phyloP scores from a whole-genome alignment of 208 protist genomes.

The Spongospora subterranea region DNA sequence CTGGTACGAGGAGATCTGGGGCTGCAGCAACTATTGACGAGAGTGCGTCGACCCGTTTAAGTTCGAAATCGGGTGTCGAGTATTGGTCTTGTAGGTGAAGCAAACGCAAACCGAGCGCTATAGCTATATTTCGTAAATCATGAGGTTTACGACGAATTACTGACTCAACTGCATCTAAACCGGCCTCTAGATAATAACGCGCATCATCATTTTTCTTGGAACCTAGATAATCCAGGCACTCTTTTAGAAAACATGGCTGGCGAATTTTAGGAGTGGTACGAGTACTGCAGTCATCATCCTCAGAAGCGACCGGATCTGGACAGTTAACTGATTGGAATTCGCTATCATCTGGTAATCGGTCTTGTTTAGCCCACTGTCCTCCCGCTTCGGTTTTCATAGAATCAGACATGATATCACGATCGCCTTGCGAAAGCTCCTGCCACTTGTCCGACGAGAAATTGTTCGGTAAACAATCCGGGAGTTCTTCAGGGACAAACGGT shows the following conservation, averaged over 20 bases:
- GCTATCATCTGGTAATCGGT: neutral
- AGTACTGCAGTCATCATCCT: neutral
- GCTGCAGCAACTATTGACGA: neutral
- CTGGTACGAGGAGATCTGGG: neutral
- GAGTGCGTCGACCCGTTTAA: neutral
- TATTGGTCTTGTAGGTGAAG: conserved; percentile 6
- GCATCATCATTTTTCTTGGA: neutral
- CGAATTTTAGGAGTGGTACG: neutral
- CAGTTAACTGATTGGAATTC: neutral
- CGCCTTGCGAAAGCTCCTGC: neutral
- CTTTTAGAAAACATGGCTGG: neutral
- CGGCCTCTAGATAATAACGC: neutral
- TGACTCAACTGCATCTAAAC: neutral
- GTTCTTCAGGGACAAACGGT: neutral
- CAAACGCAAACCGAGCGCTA: neutral
- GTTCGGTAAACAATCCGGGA: neutral
- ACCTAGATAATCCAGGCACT: conserved; percentile 13
- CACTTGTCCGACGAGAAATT: neutral
- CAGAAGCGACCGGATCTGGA: neutral
- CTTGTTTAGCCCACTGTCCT: neutral
- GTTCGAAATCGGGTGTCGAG: neutral
- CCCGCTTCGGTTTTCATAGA: neutral
- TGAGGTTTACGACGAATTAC: neutral
- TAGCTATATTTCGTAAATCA: neutral
- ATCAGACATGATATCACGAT: neutral